phyloP scores from a whole-genome alignment of 1,284 basidiomycete genomes.

The Golubevia pallescens region DNA sequence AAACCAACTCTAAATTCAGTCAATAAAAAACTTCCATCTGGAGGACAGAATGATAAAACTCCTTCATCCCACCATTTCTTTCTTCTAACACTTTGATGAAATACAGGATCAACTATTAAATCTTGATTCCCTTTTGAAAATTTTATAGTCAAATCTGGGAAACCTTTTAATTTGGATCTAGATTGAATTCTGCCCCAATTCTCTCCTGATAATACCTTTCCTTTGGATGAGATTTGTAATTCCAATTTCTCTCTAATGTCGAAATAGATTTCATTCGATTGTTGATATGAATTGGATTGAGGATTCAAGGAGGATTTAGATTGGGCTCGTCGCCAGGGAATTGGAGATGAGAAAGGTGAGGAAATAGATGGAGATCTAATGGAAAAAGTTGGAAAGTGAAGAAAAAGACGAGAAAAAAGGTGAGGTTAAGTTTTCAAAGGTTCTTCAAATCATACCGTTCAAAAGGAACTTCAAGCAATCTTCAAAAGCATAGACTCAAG shows the following conservation, averaged over 20 bases:
- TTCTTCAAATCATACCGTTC: too few species aligned
- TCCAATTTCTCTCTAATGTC: conserved; percentile 45
- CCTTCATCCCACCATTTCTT: conserved; percentile 33
- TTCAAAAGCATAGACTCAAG: too few species aligned
- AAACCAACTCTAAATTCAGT: conserved; percentile 27
- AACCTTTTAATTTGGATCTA: conserved; percentile 37
- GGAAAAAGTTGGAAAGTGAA: too few species aligned
- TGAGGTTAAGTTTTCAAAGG: too few species aligned
- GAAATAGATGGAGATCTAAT: conserved; percentile 28
- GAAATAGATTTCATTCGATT: conserved; percentile 45
- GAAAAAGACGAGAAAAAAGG: too few species aligned
- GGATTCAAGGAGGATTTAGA: conserved; percentile 14
- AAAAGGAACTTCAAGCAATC: too few species aligned
- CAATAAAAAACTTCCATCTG: conserved; percentile 45
- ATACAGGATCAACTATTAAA: conserved; percentile 34
- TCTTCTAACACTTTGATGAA: conserved; percentile 45
- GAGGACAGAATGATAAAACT: conserved; percentile 40
- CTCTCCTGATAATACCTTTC: conserved; percentile 28
- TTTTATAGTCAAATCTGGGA: conserved; percentile 36
- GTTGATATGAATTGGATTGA: too few species aligned
- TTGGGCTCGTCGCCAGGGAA: conserved; percentile 53
- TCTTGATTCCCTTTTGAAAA: conserved; percentile 21
- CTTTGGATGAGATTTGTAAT: conserved; percentile 21
- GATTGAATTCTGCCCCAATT: conserved; percentile 31
- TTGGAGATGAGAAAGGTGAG: conserved; percentile 36